Conservation (phyloP, 2,329 filamentous ascomycete species). For the Aspergillus bombycis region DNA sequence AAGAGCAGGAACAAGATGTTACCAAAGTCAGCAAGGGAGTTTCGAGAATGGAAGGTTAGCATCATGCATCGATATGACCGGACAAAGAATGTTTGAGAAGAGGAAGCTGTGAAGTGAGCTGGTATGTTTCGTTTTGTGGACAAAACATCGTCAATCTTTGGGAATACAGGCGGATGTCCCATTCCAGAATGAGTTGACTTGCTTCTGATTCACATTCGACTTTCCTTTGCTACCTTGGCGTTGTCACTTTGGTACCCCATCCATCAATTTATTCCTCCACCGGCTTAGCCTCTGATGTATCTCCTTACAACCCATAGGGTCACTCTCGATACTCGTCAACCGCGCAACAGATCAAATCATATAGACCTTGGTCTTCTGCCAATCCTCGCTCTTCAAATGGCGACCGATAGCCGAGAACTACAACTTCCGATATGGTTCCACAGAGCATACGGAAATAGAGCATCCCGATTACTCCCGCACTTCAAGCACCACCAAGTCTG, state of each 20-base stretch:
- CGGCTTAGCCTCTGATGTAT: not conserved
- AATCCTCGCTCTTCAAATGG: constrained; percentile 1
- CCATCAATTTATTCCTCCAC: not conserved
- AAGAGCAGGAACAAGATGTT: constrained; percentile 47
- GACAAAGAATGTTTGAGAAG: constrained; percentile 18
- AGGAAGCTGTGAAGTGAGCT: not conserved
- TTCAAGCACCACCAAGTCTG: not conserved
- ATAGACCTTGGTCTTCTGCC: not conserved
- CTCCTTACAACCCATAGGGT: not conserved
- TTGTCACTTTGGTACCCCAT: not conserved
- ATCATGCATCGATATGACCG: constrained; percentile 52
- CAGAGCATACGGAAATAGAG: not conserved
- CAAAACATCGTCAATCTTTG: not conserved
- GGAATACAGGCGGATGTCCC: not conserved
- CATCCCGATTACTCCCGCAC: no score
- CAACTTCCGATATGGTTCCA: not conserved
- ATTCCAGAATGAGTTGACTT: not conserved
- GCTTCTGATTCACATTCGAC: not conserved
- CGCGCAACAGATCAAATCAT: not conserved
- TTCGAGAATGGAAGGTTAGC: constrained; percentile 60
- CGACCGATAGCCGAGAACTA: not conserved
- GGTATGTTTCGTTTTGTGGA: constrained; percentile 7
- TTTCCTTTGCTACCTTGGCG: not conserved
- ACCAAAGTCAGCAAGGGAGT: constrained; percentile 53
- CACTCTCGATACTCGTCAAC: not conserved